Conservation (phyloP, 2,329 filamentous ascomycete species). For the Fonsecaea erecta region DNA sequence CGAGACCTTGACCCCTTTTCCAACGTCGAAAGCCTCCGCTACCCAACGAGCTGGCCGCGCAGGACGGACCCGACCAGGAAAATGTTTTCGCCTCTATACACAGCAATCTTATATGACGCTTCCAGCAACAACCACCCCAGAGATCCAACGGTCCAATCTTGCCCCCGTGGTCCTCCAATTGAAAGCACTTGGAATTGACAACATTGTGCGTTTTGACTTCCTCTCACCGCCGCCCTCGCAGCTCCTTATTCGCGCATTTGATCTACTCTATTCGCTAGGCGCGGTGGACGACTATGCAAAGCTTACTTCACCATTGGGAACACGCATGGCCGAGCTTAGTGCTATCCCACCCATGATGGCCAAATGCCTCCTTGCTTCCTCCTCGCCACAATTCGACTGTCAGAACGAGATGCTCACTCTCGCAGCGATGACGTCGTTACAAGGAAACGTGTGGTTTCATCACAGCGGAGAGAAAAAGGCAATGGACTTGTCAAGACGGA, state of each 20-base stretch:
- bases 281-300: constrained; percentile 89
- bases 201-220: constrained; percentile 88
- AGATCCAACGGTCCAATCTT: constrained; percentile 90
- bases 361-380: constrained; percentile 71
- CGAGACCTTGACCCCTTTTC: constrained; percentile 79
- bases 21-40: constrained; percentile 89
- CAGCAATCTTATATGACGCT: constrained; percentile 71
- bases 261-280: constrained; percentile 83
- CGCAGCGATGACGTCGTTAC: constrained; percentile 88
- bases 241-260: constrained; percentile 81
- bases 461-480: constrained; percentile 76
- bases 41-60: constrained; percentile 88
- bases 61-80: constrained; percentile 84
- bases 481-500: constrained; percentile 73
- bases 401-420: constrained; percentile 87
- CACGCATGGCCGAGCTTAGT: constrained; percentile 88
- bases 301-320: constrained; percentile 83
- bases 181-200: constrained; percentile 93
- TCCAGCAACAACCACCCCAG: constrained; percentile 75
- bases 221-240: constrained; percentile 83
- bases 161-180: constrained; percentile 87
- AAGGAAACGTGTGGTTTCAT: constrained; percentile 80
- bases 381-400: constrained; percentile 74
- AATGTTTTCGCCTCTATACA: constrained; percentile 92
- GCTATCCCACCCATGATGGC: constrained; percentile 90